phyloP scores from a whole-genome alignment of 768 basidiomycete genomes.

The Amanita jacksonii region DNA sequence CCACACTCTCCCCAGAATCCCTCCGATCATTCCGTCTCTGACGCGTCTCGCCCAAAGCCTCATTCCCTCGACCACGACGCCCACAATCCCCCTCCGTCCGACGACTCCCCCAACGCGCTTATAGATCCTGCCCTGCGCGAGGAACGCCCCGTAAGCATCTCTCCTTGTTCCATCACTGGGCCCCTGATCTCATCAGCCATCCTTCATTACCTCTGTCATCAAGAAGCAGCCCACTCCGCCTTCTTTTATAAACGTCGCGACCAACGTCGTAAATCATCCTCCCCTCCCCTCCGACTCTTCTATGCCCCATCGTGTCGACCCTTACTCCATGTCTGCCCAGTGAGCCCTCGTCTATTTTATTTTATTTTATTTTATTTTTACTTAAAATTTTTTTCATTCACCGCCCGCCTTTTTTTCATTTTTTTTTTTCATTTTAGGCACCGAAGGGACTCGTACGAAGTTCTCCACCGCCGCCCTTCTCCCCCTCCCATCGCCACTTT shows the following conservation, averaged over 20 bases:
- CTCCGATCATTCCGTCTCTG: constrained; percentile 8
- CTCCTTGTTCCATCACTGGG: constrained; percentile 19
- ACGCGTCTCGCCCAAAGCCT: constrained; percentile 1
- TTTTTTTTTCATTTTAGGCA: constrained; percentile 21
- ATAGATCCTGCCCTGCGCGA: constrained; percentile 24
- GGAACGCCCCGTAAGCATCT: constrained; percentile 27
- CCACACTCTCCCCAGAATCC: not conserved
- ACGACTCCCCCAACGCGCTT: too few species aligned
- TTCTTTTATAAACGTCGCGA: constrained; percentile 10
- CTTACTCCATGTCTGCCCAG: constrained; percentile 23
- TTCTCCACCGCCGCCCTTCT: constrained; percentile 8
- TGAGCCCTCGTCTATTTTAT: constrained; percentile 15
- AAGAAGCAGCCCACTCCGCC: constrained; percentile 10
- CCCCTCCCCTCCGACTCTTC: constrained; percentile 14
- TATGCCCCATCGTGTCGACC: constrained; percentile 47
- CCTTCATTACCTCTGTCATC: too few species aligned
- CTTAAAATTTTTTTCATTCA: not conserved
- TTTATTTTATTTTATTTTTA: constrained; percentile 10
- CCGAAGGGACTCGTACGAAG: constrained; percentile 19
- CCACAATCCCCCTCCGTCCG: constrained; percentile 1
- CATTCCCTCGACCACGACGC: not conserved
- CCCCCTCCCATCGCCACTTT: constrained; percentile 9
- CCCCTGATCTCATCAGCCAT: constrained; percentile 25
- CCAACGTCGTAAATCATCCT: constrained; percentile 11
- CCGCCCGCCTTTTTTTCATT: constrained; percentile 14